phyloP scores from a whole-genome alignment of 345 rosid genomes.

The Turritis glabra region DNA sequence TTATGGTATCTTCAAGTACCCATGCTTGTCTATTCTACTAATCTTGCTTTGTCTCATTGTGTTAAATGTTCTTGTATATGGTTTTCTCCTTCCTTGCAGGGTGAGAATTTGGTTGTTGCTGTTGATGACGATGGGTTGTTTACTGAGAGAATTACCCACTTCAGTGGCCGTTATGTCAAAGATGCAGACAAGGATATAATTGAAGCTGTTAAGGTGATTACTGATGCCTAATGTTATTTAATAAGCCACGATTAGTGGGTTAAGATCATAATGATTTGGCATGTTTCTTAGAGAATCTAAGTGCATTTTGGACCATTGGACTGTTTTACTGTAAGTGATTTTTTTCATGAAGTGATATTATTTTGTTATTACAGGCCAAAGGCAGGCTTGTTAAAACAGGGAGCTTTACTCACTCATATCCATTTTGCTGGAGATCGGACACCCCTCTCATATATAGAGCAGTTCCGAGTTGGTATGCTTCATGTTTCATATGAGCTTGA shows the following conservation, averaged over 20 bases:
- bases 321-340: neutral
- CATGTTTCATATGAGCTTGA: slow-evolving; percentile 16
- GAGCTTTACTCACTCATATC: slow-evolving; percentile 78
- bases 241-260: neutral
- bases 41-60: slow-evolving; percentile 5
- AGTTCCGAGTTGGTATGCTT: slow-evolving; percentile 89
- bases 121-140: slow-evolving; percentile 97
- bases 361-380: slow-evolving; percentile 60
- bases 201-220: slow-evolving; percentile 81
- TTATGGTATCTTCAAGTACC: slow-evolving; percentile 3
- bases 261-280: neutral
- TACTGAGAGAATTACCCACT: slow-evolving; percentile 72
- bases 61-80: neutral
- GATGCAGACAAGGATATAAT: slow-evolving; percentile 89
- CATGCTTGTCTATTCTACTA: neutral
- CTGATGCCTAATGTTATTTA: neutral
- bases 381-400: slow-evolving; percentile 93
- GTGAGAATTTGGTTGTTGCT: slow-evolving; percentile 76
- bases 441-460: slow-evolving; percentile 97
- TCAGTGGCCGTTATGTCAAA: slow-evolving; percentile 76
- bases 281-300: slow-evolving; percentile 10
- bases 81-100: slow-evolving; percentile 44
- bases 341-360: neutral
- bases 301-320: slow-evolving; percentile 6
- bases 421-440: slow-evolving; percentile 94